These are phyloP conservation scores for Pochonia chlamydosporia DNA, from an alignment of 2,329 filamentous ascomycete species.

Conservation along the genomic window DNA sequence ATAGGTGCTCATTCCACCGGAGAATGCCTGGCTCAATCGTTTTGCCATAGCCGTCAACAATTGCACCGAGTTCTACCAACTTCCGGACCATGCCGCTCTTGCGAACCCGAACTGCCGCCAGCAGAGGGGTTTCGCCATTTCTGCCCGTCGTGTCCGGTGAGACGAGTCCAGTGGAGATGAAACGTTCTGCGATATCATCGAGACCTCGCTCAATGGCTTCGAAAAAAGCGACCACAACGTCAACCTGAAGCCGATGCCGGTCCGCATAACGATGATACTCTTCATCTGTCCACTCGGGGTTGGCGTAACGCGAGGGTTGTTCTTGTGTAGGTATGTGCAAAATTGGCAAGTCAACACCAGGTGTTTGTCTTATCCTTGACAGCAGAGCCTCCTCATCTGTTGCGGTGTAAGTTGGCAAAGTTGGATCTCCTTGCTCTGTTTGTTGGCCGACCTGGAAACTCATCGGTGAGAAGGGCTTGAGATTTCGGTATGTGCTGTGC, in stretches of 20 bases:
- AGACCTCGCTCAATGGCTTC: conserved; percentile 16
- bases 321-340: neutral
- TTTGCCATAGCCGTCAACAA: conserved; percentile 21
- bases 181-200: conserved; percentile 21
- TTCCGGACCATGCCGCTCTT: conserved; percentile 25
- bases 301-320: neutral
- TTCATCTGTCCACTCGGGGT: neutral
- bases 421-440: neutral
- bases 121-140: conserved; percentile 26
- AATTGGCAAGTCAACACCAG: neutral
- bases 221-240: neutral
- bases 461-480: neutral
- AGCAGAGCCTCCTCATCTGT: neutral
- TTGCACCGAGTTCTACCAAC: conserved; percentile 29
- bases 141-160: conserved; percentile 28
- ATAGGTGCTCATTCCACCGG: too few relatives aligned
- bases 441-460: neutral
- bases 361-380: neutral
- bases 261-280: too few relatives aligned
- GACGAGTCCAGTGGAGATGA: conserved; percentile 28
- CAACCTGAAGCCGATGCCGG: neutral
- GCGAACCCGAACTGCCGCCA: conserved; percentile 27
- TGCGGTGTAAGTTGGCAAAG: neutral
- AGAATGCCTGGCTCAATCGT: too few relatives aligned
- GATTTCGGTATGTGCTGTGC: too few relatives aligned